These are phyloP conservation scores for Pythium scleroteichum DNA, from an alignment of 352 stramenopile genomes.

Conservation along the genomic window DNA sequence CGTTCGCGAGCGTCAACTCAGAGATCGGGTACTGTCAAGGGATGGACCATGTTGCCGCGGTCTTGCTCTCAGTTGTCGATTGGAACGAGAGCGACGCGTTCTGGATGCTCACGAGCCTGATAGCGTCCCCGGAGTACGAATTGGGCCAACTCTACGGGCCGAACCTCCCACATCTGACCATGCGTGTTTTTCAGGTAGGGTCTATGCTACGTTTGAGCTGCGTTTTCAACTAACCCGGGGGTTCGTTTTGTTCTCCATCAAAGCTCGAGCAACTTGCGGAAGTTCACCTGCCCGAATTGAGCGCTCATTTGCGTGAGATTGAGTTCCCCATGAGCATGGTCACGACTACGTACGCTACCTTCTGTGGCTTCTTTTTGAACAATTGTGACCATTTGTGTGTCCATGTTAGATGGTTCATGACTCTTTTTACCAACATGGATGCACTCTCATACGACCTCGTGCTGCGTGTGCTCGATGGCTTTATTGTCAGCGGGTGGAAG, in stretches of 20 bases:
- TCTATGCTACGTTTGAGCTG: too few species aligned
- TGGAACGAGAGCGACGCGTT: slow-evolving; percentile 72
- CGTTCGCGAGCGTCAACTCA: slow-evolving; percentile 66
- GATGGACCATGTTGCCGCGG: slow-evolving; percentile 66
- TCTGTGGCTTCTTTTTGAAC: neutral
- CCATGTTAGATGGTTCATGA: slow-evolving; percentile 74
- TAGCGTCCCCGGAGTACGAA: slow-evolving; percentile 54
- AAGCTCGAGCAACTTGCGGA: slow-evolving; percentile 57
- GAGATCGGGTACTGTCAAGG: slow-evolving; percentile 79
- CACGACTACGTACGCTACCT: slow-evolving; percentile 47
- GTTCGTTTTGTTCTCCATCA: neutral
- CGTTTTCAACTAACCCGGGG: neutral
- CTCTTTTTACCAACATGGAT: slow-evolving; percentile 78
- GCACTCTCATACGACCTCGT: slow-evolving; percentile 57
- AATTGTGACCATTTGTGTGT: neutral
- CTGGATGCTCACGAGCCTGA: slow-evolving; percentile 64
- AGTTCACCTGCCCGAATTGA: slow-evolving; percentile 42
- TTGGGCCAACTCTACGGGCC: slow-evolving; percentile 64
- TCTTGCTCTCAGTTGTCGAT: slow-evolving; percentile 63
- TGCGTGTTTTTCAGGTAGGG: slow-evolving; percentile 67
- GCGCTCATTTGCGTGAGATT: slow-evolving; percentile 45
- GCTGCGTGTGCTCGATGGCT: slow-evolving; percentile 64
- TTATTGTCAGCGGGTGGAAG: slow-evolving; percentile 74
- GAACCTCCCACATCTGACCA: slow-evolving; percentile 51
- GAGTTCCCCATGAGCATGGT: slow-evolving; percentile 77